Evolutionary conservation across 805 yeast genomes (phyloP).

Genomic region (Pichia kluyveri): DNA sequence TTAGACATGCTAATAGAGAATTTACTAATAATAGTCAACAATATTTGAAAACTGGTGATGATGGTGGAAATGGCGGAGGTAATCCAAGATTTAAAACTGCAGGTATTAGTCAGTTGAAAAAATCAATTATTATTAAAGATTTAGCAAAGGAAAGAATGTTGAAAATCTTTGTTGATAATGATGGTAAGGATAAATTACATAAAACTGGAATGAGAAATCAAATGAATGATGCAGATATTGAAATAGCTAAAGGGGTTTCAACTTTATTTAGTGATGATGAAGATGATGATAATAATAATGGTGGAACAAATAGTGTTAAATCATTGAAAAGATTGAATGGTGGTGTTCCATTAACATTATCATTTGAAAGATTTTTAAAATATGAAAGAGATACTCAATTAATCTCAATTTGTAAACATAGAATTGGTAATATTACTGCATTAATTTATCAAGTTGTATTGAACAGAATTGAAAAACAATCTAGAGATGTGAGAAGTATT

Average conservation of each 20-base stretch:
- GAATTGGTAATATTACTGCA: constrained; percentile 64
- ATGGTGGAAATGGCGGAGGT: background rate
- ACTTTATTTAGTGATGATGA: constrained; percentile 5
- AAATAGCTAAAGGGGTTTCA: constrained; percentile 9
- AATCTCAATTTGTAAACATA: constrained; percentile 49
- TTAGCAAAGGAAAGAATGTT: constrained; percentile 32
- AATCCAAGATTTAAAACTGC: constrained; percentile 5
- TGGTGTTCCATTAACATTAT: constrained; percentile 46
- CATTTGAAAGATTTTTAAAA: constrained; percentile 59
- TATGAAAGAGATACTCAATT: constrained; percentile 57
- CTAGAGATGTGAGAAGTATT: constrained; percentile 20
- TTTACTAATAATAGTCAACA: background rate
- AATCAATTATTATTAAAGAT: constrained; percentile 53
- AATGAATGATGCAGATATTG: background rate
- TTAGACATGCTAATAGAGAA: constrained; percentile 22
- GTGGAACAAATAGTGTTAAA: background rate
- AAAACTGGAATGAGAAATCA: constrained; percentile 12
- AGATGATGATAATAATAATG: constrained; percentile 3
- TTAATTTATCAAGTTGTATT: constrained; percentile 54
- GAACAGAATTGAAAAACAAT: constrained; percentile 45
- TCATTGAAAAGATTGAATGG: constrained; percentile 36
- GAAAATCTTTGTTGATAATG: constrained; percentile 1
- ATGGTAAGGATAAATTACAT: constrained; percentile 9
- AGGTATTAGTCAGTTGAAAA: constrained; percentile 35
- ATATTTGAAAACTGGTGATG: background rate